These are phyloP conservation scores for Somion occarium DNA, from an alignment of 1,284 basidiomycete species.

Conservation along the genomic window DNA sequence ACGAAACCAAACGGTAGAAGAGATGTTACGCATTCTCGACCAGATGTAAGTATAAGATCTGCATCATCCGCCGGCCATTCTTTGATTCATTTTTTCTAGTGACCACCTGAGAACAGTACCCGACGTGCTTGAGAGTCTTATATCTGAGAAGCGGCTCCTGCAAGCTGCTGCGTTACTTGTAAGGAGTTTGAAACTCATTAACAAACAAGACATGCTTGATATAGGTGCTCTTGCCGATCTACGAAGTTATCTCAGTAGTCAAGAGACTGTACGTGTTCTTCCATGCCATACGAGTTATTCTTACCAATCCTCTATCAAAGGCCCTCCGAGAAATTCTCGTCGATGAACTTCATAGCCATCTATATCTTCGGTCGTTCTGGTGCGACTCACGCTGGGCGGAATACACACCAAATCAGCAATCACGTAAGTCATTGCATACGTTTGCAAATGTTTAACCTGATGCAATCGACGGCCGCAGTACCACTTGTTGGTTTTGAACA, in stretches of 20 bases:
- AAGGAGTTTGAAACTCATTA: slow-evolving; percentile 86
- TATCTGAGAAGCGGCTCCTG: slow-evolving; percentile 92
- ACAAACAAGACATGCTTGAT: slow-evolving; percentile 89
- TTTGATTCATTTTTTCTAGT: slow-evolving; percentile 36
- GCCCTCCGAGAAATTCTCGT: slow-evolving; percentile 88
- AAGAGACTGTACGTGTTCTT: slow-evolving; percentile 70
- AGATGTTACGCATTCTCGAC: slow-evolving; percentile 88
- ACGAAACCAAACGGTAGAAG: slow-evolving; percentile 78
- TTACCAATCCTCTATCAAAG: slow-evolving; percentile 33
- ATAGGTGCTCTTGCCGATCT: slow-evolving; percentile 92
- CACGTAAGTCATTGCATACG: slow-evolving; percentile 48
- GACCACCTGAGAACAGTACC: slow-evolving; percentile 90
- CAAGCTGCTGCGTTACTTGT: slow-evolving; percentile 89
- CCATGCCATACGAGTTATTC: background rate
- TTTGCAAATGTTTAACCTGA: background rate
- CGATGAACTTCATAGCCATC: slow-evolving; percentile 94
- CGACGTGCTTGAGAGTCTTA: slow-evolving; percentile 89
- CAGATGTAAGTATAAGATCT: slow-evolving; percentile 65
- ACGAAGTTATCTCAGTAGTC: slow-evolving; percentile 78
- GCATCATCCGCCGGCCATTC: slow-evolving; percentile 7
- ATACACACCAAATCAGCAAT: slow-evolving; percentile 78
- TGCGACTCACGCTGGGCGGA: slow-evolving; percentile 90
- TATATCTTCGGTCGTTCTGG: slow-evolving; percentile 98
- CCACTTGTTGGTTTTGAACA: slow-evolving; percentile 56
- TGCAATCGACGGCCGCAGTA: slow-evolving; percentile 33